Base-by-base conservation (phyloP, 2,329 filamentous ascomycete species). In the Colletotrichum tabaci region DNA sequence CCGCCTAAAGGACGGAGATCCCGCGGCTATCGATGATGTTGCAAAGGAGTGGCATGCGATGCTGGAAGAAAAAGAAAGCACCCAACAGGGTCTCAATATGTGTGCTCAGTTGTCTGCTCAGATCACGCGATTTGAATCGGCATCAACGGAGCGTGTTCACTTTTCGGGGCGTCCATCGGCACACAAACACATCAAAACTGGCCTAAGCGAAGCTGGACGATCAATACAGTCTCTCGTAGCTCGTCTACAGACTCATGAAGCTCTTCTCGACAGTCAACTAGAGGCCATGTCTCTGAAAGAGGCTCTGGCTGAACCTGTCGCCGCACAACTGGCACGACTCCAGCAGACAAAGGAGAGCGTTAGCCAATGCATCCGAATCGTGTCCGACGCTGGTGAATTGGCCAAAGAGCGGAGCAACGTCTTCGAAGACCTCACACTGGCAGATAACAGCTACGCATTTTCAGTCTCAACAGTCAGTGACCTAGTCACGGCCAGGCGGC, bases 401-500 rank as follows among this genome's bases (percentile, higher is more conserved):
- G 58, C 62, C 8, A 63, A 64, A 3, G 74, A 76, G 13, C 75
- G 76, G 3, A 58, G 62, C n/a, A 78, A 78, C 57, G 5, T 77
- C 35, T 77, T 77, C 35, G 76, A 77, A 62, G 76, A 77, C 26
- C 73, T 76, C n/a, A 76, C 74, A 2, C 66, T 77, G 65, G 47
- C 67, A 16, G 74, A 75, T 2, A 77, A 73, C 47, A 74, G 70
- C 38, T 76, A 77, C 44, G 74, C 72, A 44, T 72, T 77, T 62
- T 69, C 74, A 6, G 74, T 78, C 49, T 78, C 75, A 9, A 78
- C 75, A 30, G 67, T 77, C 0, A 75, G 75, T 23, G 75, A 78
- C 15, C 73, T 77, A 10, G 74, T 78, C 40, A 49, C 70, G 12
- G 76, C 76, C 10, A 60, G 76, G 40, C 73, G 71, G 47, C 64